Percentiles rank a stretch among this genome's conserved stretches.
phyloP scores from a whole-genome alignment of 2,329 filamentous ascomycete genomes.

The Orbilia brochopaga region DNA sequence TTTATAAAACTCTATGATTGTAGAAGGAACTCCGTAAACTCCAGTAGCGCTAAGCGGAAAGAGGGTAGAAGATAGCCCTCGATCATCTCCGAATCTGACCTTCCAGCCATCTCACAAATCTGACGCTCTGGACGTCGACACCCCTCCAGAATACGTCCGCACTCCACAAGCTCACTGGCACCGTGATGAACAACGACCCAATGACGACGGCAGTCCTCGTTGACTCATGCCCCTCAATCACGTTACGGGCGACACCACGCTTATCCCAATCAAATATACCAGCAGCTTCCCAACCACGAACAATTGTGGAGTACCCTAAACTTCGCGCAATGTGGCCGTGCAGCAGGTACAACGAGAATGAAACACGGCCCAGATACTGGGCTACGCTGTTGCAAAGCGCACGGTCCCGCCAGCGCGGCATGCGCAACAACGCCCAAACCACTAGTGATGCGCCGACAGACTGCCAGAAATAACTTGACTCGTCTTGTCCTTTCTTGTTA shows the following conservation, averaged over 20 bases:
- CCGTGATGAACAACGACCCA: constrained; percentile 14
- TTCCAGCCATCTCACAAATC: constrained; percentile 33
- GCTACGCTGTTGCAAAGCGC: constrained; percentile 14
- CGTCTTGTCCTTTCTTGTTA: neutral
- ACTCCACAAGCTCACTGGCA: constrained; percentile 11
- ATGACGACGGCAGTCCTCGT: constrained; percentile 10
- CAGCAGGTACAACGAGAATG: constrained; percentile 26
- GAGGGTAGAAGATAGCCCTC: neutral
- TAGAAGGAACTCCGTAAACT: too few relatives aligned
- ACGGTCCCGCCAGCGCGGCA: constrained; percentile 7
- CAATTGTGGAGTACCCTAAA: constrained; percentile 11
- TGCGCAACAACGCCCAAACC: constrained; percentile 10
- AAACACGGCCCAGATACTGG: constrained; percentile 29
- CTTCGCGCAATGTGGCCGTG: constrained; percentile 21
- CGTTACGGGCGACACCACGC: neutral
- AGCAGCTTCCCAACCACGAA: neutral
- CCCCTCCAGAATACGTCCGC: constrained; percentile 33
- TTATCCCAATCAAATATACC: neutral
- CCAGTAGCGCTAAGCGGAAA: too few relatives aligned
- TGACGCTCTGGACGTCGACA: constrained; percentile 29
- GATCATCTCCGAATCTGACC: constrained; percentile 19
- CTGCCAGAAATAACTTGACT: constrained; percentile 19
- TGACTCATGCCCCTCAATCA: constrained; percentile 10
- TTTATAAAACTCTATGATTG: too few relatives aligned
- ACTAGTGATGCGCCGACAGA: constrained; percentile 17